Evolutionary conservation across 2,329 filamentous ascomycete genomes (phyloP).

Genomic region (Didymella keratinophila): DNA sequence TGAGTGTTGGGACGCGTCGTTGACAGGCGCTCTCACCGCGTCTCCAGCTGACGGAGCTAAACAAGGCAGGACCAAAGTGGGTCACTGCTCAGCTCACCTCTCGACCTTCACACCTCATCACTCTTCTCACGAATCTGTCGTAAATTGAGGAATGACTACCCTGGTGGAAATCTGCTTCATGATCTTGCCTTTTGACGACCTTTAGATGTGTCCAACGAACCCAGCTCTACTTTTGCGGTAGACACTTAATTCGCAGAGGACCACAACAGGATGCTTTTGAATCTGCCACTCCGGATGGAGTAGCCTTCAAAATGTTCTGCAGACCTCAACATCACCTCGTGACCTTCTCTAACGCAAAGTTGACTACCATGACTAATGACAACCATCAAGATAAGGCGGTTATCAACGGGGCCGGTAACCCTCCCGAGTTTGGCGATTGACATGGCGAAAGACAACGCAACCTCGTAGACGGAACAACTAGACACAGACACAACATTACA

Average conservation of each 20-base stretch:
- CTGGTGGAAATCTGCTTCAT: no score
- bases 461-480: neutral
- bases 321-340: neutral
- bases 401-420: conserved; percentile 17
- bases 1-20: neutral
- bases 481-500: neutral
- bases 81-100: neutral
- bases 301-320: neutral
- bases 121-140: no score
- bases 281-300: conserved; percentile 2
- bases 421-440: conserved; percentile 14
- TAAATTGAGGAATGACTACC: no score
- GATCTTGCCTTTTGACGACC: no score
- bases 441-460: neutral
- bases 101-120: neutral
- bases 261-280: neutral
- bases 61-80: neutral
- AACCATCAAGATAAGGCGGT: conserved; percentile 17
- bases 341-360: neutral
- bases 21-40: neutral
- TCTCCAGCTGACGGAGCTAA: neutral
- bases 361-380: conserved; percentile 17
- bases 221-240: neutral
- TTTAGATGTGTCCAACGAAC: no score
- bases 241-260: neutral